phyloP scores from a whole-genome alignment of 345 rosid genomes.

The Populus ilicifolia region DNA sequence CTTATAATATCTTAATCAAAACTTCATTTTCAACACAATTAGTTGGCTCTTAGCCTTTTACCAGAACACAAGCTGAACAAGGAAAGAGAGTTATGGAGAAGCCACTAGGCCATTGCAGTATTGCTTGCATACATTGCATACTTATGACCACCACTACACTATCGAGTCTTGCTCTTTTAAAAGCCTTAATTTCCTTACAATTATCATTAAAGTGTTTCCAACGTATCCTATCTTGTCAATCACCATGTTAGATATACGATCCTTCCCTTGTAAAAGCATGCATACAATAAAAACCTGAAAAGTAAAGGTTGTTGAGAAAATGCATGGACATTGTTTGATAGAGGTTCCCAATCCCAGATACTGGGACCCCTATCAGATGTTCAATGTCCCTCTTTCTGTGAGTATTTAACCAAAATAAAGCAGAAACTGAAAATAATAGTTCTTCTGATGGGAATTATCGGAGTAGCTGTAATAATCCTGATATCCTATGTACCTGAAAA shows the following conservation, averaged over 20 bases:
- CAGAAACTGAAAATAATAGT: background rate
- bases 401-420: background rate
- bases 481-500: background rate
- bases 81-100: background rate
- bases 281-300: background rate
- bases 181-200: slow-evolving; percentile 12
- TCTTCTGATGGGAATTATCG: background rate
- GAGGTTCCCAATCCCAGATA: background rate
- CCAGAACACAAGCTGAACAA: slow-evolving; percentile 5
- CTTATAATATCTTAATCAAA: background rate
- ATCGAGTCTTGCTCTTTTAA: background rate
- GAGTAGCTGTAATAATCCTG: background rate
- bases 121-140: background rate
- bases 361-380: background rate
- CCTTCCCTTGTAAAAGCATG: background rate
- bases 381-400: background rate
- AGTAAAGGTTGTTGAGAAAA: slow-evolving; percentile 3
- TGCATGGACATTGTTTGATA: background rate
- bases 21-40: background rate
- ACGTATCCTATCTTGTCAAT: slow-evolving; percentile 13
- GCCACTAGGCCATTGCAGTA: slow-evolving; percentile 7
- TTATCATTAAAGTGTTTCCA: slow-evolving; percentile 6
- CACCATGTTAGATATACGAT: slow-evolving; percentile 1
- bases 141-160: background rate
- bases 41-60: slow-evolving; percentile 9